Percentiles rank a stretch among this genome's conserved stretches.
Conservation (phyloP, 2,329 filamentous ascomycete genomes). For the Coniochaeta prunicola region DNA sequence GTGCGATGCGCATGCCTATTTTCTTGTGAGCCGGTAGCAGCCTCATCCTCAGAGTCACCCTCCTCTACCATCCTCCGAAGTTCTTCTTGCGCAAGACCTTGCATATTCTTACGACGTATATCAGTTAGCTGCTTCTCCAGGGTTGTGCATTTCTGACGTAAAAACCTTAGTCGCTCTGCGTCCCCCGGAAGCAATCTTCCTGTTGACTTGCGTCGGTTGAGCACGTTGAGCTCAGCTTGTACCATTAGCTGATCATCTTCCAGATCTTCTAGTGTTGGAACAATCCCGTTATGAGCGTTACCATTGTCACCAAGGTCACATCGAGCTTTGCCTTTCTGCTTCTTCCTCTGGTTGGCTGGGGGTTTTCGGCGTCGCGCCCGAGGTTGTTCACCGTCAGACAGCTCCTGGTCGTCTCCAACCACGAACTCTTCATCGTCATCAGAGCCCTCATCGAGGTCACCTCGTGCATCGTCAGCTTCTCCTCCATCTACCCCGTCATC, state of each 20-base stretch:
- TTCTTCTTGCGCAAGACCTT: neutral
- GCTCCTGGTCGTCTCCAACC: neutral
- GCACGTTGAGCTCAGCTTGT: neutral
- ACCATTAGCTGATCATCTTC: neutral
- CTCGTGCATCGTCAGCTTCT: neutral
- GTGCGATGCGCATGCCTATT: neutral
- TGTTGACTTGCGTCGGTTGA: neutral
- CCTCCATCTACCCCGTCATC: neutral
- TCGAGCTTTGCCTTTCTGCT: neutral
- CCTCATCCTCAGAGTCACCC: neutral
- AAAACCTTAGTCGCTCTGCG: neutral
- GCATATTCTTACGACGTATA: neutral
- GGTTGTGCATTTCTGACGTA: neutral
- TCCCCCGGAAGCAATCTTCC: neutral
- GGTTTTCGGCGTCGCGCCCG: neutral
- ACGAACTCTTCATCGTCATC: neutral
- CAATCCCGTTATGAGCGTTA: neutral
- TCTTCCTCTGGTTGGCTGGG: neutral
- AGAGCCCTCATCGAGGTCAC: neutral
- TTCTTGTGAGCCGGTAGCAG: neutral
- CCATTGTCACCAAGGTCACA: neutral
- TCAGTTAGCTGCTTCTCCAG: neutral
- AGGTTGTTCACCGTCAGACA: neutral
- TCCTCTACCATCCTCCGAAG: neutral
- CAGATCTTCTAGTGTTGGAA: neutral